Evolutionary conservation across 148 eudicot genomes (phyloP), one percentile per base, ranked within the genome.

Genomic region (Dysphania ambrosioides): DNA sequence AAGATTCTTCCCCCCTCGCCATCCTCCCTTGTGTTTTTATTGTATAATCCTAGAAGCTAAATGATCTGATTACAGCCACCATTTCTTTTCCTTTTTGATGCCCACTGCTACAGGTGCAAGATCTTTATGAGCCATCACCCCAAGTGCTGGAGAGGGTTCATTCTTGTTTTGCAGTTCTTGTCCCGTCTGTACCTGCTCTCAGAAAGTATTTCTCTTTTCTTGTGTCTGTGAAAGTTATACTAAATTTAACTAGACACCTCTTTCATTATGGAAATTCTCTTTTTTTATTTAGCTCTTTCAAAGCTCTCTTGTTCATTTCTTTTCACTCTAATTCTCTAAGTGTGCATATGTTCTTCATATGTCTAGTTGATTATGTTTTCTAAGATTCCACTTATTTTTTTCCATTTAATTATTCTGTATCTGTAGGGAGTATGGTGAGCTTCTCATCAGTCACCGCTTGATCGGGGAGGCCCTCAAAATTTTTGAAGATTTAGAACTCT

Each of bases 401-500:
- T 57, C 44, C 3, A 0, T 8, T 16, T 69, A 26, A 32, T 41
- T 38, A 68, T 31, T 60, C 1, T 58, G 18, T 72, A 29, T 53
- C 68, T 74, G n/a, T 59, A 93, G 98, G 88, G 96, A 95, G 75
- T 90, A 88, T 69, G 97, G 91, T 26, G 93, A 90, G 79, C 90
- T 95, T 80, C 81, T 95, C 62, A 89, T 95, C 66, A 85, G 97
- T 57, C 86, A 88, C 76, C 96, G 99, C 67, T 77, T 92, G 81
- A 81, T 95, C 73, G 96, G 96, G 47, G 99, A 95, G 83, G 96
- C 99, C 58, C 81, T 95, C 74, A 90, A 80, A 74, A 83, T 87
- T 7, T 92, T 92, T 70, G 99, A 95, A 86, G 96, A 92, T 74
- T 85, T 95, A 55, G 97, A 95, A 82, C 82, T 95, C 80, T 95